These are phyloP conservation scores for Clarireedia homoeocarpa DNA, from an alignment of 2,329 filamentous ascomycete genomes.

Conservation along the genomic window DNA sequence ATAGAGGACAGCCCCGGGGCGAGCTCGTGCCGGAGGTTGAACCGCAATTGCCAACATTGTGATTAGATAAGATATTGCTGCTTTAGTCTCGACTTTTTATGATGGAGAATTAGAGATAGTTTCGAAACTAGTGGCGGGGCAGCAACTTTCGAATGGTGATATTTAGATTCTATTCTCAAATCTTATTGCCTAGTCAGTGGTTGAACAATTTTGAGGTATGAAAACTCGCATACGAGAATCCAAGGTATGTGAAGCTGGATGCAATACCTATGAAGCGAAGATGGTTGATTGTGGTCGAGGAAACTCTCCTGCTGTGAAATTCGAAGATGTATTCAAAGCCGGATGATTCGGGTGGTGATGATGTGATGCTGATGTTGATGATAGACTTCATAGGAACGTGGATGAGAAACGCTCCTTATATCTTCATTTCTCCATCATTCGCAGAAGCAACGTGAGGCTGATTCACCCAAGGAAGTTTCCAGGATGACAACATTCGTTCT, in stretches of 20 bases:
- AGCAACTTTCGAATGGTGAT: background rate
- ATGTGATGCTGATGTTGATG: slow-evolving; percentile 1
- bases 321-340: background rate
- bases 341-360: background rate
- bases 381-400: background rate
- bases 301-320: background rate
- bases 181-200: no score
- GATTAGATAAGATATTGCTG: background rate
- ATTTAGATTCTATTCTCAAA: background rate
- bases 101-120: background rate
- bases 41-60: slow-evolving; percentile 18
- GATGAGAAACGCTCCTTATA: slow-evolving; percentile 5
- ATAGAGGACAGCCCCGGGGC: slow-evolving; percentile 21
- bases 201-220: no score
- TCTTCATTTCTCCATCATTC: slow-evolving; percentile 1
- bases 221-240: no score
- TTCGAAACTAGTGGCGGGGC: background rate
- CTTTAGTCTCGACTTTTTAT: background rate
- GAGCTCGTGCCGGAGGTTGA: slow-evolving; percentile 22
- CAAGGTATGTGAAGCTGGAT: background rate
- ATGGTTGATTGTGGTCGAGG: background rate
- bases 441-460: slow-evolving; percentile 8
- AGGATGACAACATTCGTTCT: background rate
- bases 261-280: background rate
- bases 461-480: slow-evolving; percentile 1